These are phyloP conservation scores for Candolleomyces aberdarensis DNA, from an alignment of 768 basidiomycete genomes.

Conservation along the genomic window DNA sequence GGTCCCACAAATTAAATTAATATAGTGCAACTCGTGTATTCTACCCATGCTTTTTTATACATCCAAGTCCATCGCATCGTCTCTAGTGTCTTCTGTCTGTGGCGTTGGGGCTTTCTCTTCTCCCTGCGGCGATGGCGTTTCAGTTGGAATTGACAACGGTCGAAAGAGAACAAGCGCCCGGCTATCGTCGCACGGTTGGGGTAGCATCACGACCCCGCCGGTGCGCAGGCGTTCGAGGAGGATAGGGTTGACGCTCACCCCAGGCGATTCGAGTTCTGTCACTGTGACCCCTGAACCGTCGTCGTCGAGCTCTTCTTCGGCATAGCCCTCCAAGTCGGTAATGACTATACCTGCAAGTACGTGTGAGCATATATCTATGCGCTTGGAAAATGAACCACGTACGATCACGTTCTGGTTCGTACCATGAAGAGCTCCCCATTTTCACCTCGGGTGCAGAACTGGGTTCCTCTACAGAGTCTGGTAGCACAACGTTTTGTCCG, in stretches of 20 bases:
- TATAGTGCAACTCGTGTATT: conserved; percentile 17
- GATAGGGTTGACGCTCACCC: conserved; percentile 40
- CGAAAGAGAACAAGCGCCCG: conserved; percentile 58
- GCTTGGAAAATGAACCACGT: conserved; percentile 23
- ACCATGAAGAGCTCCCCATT: conserved; percentile 67
- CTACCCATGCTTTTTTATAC: conserved; percentile 8
- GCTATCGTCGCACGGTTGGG: conserved; percentile 20
- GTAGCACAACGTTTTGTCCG: conserved; percentile 14
- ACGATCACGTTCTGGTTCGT: conserved; percentile 70
- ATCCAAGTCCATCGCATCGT: conserved; percentile 57
- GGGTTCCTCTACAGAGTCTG: conserved; percentile 39
- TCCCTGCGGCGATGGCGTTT: conserved; percentile 11
- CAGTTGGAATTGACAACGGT: conserved; percentile 29
- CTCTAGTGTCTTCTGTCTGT: conserved; percentile 11
- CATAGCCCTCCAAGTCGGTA: conserved; percentile 53
- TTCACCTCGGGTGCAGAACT: conserved; percentile 44
- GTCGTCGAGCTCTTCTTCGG: conserved; percentile 31
- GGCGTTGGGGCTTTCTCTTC: not conserved
- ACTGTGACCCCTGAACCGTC: not conserved
- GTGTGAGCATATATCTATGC: not conserved
- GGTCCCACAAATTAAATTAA: conserved; percentile 24
- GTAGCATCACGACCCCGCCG: conserved; percentile 19
- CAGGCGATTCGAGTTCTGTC: conserved; percentile 6
- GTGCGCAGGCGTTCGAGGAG: conserved; percentile 44
- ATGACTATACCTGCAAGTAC: conserved; percentile 56